phyloP scores from a whole-genome alignment of 2,329 filamentous ascomycete genomes.

The Fusarium sp. region DNA sequence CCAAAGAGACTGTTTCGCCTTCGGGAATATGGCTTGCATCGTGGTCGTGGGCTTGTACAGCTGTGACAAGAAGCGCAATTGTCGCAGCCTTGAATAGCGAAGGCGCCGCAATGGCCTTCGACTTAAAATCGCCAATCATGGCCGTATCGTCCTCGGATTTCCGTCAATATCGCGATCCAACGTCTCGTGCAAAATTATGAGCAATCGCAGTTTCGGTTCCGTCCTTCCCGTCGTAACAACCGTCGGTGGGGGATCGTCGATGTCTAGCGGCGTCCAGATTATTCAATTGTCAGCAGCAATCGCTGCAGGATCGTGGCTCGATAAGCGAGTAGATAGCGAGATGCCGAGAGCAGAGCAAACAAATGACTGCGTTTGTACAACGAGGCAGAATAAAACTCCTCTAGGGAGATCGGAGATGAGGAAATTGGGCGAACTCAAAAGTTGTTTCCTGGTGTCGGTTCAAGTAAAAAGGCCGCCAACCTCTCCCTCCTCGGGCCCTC shows the following conservation, averaged over 20 bases:
- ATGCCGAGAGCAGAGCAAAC: conserved; percentile 28
- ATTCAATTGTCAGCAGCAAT: conserved; percentile 3
- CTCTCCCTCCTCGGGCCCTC: neutral
- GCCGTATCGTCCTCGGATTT: neutral
- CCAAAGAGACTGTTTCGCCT: conserved; percentile 72
- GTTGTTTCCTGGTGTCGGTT: conserved; percentile 12
- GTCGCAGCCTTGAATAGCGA: conserved; percentile 27
- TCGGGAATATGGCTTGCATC: conserved; percentile 67
- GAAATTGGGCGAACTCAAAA: conserved; percentile 8
- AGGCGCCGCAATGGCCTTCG: conserved; percentile 25
- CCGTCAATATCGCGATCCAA: neutral
- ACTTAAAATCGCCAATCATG: conserved; percentile 34
- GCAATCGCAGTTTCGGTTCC: neutral
- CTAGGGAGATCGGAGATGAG: conserved; percentile 1
- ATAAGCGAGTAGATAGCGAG: conserved; percentile 26
- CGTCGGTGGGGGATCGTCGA: conserved; percentile 32
- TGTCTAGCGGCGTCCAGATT: conserved; percentile 14
- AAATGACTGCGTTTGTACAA: conserved; percentile 25
- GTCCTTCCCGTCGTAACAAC: neutral
- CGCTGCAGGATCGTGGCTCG: neutral
- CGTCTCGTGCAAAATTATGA: neutral
- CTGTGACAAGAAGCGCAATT: conserved; percentile 36
- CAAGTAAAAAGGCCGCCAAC: conserved; percentile 1
- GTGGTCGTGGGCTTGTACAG: conserved; percentile 55
- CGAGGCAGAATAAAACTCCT: conserved; percentile 3